A percentile compares a stretch with the other conserved stretches of the same genome.
Conservation (phyloP, 164 flowering plant species). For the Chimonanthus salicifolius region DNA sequence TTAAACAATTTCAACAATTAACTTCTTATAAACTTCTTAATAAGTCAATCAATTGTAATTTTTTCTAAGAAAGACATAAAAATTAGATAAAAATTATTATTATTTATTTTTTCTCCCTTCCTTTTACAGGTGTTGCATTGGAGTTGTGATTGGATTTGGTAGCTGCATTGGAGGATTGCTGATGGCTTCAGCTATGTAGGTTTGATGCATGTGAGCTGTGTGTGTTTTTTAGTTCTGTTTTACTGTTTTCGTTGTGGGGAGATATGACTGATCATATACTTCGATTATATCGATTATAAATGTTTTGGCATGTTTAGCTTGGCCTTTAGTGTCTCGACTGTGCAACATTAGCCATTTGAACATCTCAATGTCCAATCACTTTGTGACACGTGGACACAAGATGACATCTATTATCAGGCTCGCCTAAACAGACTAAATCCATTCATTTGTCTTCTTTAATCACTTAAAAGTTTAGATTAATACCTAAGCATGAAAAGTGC, state of each 20-base stretch:
- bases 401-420: neutral
- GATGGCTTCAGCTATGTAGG: neutral
- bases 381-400: neutral
- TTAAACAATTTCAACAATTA: too few species aligned
- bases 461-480: neutral
- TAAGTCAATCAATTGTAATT: too few species aligned
- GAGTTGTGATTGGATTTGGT: neutral
- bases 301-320: neutral
- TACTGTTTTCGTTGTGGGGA: neutral
- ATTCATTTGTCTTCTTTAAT: neutral
- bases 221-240: neutral
- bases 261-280: neutral
- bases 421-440: neutral
- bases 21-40: too few species aligned
- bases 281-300: neutral
- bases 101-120: neutral
- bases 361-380: neutral
- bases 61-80: neutral
- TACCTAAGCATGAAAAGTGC: neutral
- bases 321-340: neutral
- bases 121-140: neutral
- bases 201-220: neutral
- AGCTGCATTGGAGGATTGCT: neutral
- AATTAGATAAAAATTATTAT: neutral
- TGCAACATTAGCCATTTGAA: neutral